A percentile compares a stretch with the other conserved stretches of the same genome.
phyloP scores from a whole-genome alignment of 805 yeast species.

The Lachancea dasiensis region DNA sequence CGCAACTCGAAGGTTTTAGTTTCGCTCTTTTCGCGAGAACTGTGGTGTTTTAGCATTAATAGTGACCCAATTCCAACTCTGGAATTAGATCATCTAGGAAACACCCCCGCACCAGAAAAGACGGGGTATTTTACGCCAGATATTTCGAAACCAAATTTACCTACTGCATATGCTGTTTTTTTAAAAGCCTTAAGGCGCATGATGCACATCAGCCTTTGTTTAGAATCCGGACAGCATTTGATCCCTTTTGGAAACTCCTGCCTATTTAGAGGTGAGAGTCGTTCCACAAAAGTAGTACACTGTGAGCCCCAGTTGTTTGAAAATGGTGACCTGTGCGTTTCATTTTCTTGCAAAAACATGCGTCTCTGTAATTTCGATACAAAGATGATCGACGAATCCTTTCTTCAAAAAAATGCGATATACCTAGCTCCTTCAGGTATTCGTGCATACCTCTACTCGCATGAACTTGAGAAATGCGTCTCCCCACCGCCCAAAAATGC shows the following conservation, averaged over 20 bases:
- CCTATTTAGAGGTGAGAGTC: conserved; percentile 21
- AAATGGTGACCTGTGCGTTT: conserved; percentile 39
- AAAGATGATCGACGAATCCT: conserved; percentile 16
- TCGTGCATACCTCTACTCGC: conserved; percentile 38
- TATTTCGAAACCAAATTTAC: conserved; percentile 34
- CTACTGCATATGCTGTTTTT: conserved; percentile 42
- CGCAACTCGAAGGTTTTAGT: conserved; percentile 34
- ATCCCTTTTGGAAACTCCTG: conserved; percentile 48
- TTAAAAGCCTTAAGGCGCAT: conserved; percentile 44
- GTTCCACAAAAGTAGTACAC: conserved; percentile 32
- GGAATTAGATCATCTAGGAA: conserved; percentile 11
- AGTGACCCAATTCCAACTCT: conserved; percentile 35
- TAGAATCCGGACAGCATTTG: conserved; percentile 32
- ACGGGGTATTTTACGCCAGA: conserved; percentile 31
- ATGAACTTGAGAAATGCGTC: conserved; percentile 33
- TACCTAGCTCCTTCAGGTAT: conserved; percentile 54
- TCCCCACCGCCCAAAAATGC: conserved; percentile 40
- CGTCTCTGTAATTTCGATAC: conserved; percentile 32
- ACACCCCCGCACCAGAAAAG: conserved; percentile 22
- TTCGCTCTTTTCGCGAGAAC: conserved; percentile 36
- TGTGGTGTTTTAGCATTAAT: conserved; percentile 40
- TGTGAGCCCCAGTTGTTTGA: conserved; percentile 45
- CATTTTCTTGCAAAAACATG: conserved; percentile 31
- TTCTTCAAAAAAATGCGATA: conserved; percentile 34
- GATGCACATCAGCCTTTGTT: conserved; percentile 32